Evolutionary conservation across 495 filamentous ascomycete species (phyloP), one percentile per base, ranked within the genome.

Genomic region (Filosporella fistucella): DNA sequence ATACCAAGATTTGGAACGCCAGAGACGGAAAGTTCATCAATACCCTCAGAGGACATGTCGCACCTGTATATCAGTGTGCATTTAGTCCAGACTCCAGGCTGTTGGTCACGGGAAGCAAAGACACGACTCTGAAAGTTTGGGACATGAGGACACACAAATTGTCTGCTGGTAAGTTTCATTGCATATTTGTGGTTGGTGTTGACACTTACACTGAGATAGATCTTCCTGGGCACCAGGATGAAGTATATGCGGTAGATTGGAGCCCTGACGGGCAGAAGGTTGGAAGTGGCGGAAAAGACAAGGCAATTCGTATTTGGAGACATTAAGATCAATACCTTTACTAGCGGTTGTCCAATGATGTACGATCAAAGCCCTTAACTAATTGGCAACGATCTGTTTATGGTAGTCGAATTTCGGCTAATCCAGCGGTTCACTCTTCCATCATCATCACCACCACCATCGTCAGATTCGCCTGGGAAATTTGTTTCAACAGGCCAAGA

Each of bases 81-180:
- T 99, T 95, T 68, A 89, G 85, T 8, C 83, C 94, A 12, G 94
- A 99, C 63, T 90, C 85, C 16, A 71, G 89, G 12, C 68, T 95
- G 20, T 68, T 96, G 8, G 89, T 94, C 1, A 95, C 86, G 22
- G 82, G 76, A 3, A 87, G 81, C 56, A 95, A 94, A 66, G 94
- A 99, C 59, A 94, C 88, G 6, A 99, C 94, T 1, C 64, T 97
- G 24, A 98, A 98, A 63, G 83, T 91, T 4, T 96, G 91, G 89
- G 88, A 94, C 62, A 82, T 93, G 41, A 74, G 84, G 37, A 90
- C 80, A 0, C 88, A 86, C 11, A 96, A 91, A 60, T 65, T 97
- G 45, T 76, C 79, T 49, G 84, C 65, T 41, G 58, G 58, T 57
- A 50, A 20, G 57, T 54, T 36, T 40, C n/a, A n/a, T n/a, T 11